Conservation (phyloP, 1,139 yeast species). For the Waltiozyma sp. region DNA sequence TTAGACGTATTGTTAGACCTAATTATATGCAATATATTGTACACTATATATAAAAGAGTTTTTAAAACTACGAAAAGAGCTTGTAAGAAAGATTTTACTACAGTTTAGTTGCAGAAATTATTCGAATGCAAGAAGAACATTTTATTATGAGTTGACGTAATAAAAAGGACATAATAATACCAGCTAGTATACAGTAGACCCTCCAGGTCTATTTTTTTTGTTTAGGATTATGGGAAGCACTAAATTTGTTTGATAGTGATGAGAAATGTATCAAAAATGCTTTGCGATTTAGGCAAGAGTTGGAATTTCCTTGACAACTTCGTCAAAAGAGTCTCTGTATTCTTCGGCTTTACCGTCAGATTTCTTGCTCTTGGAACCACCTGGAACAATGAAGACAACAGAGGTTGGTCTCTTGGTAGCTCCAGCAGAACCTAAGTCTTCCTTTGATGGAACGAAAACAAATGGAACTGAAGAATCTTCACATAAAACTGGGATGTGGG, state of each 20-base stretch:
- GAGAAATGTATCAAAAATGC: too few species aligned
- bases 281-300: conserved; percentile 5
- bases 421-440: conserved; percentile 97
- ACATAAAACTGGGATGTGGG: conserved; percentile 94
- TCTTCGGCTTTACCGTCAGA: conserved; percentile 74
- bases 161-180: not conserved
- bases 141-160: not conserved
- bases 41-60: too few species aligned
- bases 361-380: conserved; percentile 81
- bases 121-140: not conserved
- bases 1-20: conserved; percentile 13
- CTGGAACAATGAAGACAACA: conserved; percentile 95
- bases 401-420: conserved; percentile 99
- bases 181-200: not conserved
- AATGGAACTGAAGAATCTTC: conserved; percentile 89
- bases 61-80: too few species aligned
- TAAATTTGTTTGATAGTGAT: too few species aligned
- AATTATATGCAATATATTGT: too few species aligned
- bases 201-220: not conserved
- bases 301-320: conserved; percentile 79
- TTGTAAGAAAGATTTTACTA: too few species aligned
- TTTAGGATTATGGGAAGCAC: too few species aligned
- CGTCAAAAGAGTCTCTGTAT: conserved; percentile 88
- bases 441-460: conserved; percentile 91
- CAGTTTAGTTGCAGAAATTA: too few species aligned